phyloP scores from a whole-genome alignment of 805 yeast genomes.

The Saccharomycopsis malanga region DNA sequence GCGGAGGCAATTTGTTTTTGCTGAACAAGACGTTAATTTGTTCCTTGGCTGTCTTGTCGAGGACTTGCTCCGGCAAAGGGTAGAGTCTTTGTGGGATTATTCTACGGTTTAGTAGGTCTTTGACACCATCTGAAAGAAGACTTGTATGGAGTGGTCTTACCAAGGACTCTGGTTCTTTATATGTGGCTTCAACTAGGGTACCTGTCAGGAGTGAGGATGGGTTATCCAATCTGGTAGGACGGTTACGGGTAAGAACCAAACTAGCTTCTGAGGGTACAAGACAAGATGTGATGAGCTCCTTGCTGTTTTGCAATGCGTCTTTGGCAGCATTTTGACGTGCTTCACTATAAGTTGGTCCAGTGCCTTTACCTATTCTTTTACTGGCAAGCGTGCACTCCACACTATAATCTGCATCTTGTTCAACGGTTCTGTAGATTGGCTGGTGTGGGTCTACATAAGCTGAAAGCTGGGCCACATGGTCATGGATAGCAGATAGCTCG shows the following conservation, averaged over 20 bases:
- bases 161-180: no score
- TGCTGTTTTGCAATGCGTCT: conserved; percentile 51
- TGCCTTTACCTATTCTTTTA: conserved; percentile 57
- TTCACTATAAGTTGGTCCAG: conserved; percentile 57
- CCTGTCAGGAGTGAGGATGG: no score
- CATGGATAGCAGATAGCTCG: no score
- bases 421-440: no score
- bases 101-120: background rate
- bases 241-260: no score
- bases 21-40: background rate
- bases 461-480: no score
- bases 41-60: background rate
- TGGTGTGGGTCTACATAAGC: no score
- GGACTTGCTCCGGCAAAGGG: background rate
- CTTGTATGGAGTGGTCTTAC: no score
- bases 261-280: no score
- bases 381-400: background rate
- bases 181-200: no score
- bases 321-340: conserved; percentile 87
- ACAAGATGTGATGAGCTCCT: background rate
- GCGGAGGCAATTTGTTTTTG: background rate
- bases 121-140: no score
- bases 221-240: no score
- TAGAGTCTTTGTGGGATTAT: background rate
- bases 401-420: background rate